Evolutionary conservation across 495 filamentous ascomycete species (phyloP).

Genomic region (Xylaria sp.): DNA sequence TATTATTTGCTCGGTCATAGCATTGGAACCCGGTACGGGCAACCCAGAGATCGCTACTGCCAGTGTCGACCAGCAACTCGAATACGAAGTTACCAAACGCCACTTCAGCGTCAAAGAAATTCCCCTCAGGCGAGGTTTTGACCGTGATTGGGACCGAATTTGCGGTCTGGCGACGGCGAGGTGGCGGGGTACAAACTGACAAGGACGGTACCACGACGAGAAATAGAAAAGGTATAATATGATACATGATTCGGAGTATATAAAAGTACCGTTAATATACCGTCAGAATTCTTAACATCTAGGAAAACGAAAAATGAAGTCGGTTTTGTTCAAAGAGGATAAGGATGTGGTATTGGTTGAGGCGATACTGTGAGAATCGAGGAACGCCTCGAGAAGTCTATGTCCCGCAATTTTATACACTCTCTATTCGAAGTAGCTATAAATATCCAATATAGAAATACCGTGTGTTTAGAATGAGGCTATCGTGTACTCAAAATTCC

Average conservation of each 20-base stretch:
- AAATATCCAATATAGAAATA: not conserved
- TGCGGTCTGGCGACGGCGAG: not conserved
- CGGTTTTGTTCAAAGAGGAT: not conserved
- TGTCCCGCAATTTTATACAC: slow-evolving; percentile 1
- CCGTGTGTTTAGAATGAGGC: not conserved
- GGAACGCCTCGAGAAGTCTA: not conserved
- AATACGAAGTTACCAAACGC: slow-evolving; percentile 48
- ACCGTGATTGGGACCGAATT: not conserved
- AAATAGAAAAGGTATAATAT: not conserved
- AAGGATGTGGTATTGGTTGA: not conserved
- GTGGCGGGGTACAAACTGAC: not conserved
- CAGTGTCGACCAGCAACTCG: slow-evolving; percentile 60
- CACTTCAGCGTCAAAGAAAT: slow-evolving; percentile 29
- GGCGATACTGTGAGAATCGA: not conserved
- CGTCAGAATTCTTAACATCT: not conserved
- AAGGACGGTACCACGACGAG: not conserved
- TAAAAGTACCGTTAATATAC: not conserved
- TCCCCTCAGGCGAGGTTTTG: not conserved
- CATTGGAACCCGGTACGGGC: slow-evolving; percentile 52
- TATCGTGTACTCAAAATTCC: slow-evolving; percentile 10
- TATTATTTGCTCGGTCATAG: slow-evolving; percentile 34
- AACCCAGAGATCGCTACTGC: slow-evolving; percentile 64
- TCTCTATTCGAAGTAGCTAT: not conserved
- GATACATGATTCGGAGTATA: not conserved
- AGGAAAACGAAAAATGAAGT: not conserved